A percentile compares a stretch with the other conserved stretches of the same genome.
phyloP scores from a whole-genome alignment of 2,329 filamentous ascomycete genomes.

The Clarireedia hainanense region DNA sequence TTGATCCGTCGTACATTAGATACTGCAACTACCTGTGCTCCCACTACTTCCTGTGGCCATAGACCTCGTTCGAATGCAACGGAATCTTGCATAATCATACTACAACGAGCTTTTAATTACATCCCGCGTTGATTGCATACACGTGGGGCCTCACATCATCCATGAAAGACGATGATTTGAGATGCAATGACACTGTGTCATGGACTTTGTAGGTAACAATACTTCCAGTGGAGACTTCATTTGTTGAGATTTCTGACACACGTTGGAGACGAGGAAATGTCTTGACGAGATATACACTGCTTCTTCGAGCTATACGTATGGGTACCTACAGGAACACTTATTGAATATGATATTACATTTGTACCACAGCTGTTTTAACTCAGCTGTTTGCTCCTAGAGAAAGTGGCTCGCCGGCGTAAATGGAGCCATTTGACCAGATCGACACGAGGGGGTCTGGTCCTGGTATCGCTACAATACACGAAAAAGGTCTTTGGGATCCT shows the following conservation, averaged over 20 bases:
- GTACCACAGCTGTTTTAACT: not conserved
- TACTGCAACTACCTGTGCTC: not conserved
- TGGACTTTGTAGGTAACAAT: slow-evolving; percentile 1
- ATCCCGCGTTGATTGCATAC: slow-evolving; percentile 7
- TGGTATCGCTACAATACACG: not conserved
- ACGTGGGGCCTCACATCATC: slow-evolving; percentile 1
- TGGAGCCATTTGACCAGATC: slow-evolving; percentile 3
- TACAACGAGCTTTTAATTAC: slow-evolving; percentile 5
- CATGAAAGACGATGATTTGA: slow-evolving; percentile 2
- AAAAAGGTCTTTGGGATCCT: not conserved
- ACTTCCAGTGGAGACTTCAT: not conserved
- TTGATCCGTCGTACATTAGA: not conserved
- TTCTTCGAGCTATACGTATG: not conserved
- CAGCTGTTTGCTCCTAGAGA: slow-evolving; percentile 1
- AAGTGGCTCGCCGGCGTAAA: not conserved
- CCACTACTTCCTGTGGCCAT: not conserved
- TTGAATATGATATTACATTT: not conserved
- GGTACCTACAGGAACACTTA: slow-evolving; percentile 2
- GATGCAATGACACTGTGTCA: slow-evolving; percentile 2
- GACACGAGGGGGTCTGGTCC: slow-evolving; percentile 3
- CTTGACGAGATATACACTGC: not conserved
- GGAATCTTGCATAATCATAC: slow-evolving; percentile 9
- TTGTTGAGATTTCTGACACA: not conserved
- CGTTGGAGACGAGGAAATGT: not conserved
- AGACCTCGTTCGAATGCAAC: slow-evolving; percentile 4